Conservation (phyloP, 176 grass and related monocot species). For the Canna indica region DNA sequence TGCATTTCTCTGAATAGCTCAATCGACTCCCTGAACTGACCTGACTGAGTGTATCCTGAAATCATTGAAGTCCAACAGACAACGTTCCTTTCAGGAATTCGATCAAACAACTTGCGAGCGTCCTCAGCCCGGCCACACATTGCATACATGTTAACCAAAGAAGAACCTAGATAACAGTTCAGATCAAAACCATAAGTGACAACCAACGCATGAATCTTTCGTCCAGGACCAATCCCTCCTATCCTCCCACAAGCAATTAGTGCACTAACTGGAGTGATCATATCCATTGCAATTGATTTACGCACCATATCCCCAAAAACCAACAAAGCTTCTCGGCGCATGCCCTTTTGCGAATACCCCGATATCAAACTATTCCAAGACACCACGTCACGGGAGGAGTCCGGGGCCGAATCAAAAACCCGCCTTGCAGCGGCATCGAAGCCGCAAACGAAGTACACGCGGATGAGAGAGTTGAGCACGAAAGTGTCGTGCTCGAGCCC, state of each 20-base stretch:
- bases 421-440: constrained; percentile 35
- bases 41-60: constrained; percentile 51
- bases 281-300: constrained; percentile 40
- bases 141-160: constrained; percentile 80
- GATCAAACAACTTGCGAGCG: constrained; percentile 61
- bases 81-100: constrained; percentile 51
- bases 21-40: constrained; percentile 55
- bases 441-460: constrained; percentile 61
- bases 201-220: constrained; percentile 48
- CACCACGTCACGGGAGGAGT: constrained; percentile 46
- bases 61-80: constrained; percentile 92
- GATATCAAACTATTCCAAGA: constrained; percentile 86
- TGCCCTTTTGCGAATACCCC: constrained; percentile 43
- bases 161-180: constrained; percentile 59
- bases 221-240: constrained; percentile 28
- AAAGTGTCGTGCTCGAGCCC: constrained; percentile 54
- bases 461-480: constrained; percentile 71
- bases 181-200: constrained; percentile 54
- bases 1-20: constrained; percentile 79
- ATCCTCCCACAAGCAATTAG: constrained; percentile 69
- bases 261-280: constrained; percentile 55
- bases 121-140: constrained; percentile 48
- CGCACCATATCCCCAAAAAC: constrained; percentile 49
- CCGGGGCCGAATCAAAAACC: constrained; percentile 49
- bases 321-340: constrained; percentile 42